Base-by-base conservation (phyloP, 345 rosid species). In the Cardamine resedifolia region DNA sequence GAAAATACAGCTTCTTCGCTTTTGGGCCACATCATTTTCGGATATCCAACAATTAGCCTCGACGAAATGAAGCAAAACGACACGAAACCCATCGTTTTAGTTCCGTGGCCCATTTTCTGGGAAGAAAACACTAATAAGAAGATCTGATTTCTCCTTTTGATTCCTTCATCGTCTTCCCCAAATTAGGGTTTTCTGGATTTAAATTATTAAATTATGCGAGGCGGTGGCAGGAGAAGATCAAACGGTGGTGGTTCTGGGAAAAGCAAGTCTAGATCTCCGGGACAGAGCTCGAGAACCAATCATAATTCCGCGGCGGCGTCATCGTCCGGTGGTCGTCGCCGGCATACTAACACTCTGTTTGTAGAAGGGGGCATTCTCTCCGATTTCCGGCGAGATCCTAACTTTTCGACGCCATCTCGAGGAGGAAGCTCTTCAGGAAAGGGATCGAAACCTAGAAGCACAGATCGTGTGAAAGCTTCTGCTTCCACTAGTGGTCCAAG, bases 331-430 rank as follows among this genome's bases (percentile, higher is more conserved):
- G 74, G 70, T 63, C 65, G 67, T 64, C 71, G 76, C n/a, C 82
- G 82, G 51, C 45, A 68, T 55, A 74, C 27, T 30, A 7, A 3
- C 30, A 45, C 87, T 64, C 80, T 85, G 58, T 92, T 92, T 49
- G 89, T 88, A 0, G 96, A 90, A 36, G 98, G 96, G 26, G 98
- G 96, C 14, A 55, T 79, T 51, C 78, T 92, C 70, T 81, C 89
- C 1, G 96, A 92, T 74, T 88, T 92, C 88, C 72, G 77, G 19
- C 77, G 47, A 68, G 77, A 43, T 44, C 68, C 84, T 61, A 63
- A 79, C 20, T 44, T 72, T 26, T 60, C 81, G 23, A 38, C 77
- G 6, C 80, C 82, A 16, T 58, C 83, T 49, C 72, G 77, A 70
- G 88, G 88, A 70, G 72, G 82, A 74, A 83, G 72, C 58, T 51